Evolutionary conservation across 805 yeast genomes (phyloP), one percentile per base, ranked within the genome.

Genomic region (Barnettozyma botsteinii): DNA sequence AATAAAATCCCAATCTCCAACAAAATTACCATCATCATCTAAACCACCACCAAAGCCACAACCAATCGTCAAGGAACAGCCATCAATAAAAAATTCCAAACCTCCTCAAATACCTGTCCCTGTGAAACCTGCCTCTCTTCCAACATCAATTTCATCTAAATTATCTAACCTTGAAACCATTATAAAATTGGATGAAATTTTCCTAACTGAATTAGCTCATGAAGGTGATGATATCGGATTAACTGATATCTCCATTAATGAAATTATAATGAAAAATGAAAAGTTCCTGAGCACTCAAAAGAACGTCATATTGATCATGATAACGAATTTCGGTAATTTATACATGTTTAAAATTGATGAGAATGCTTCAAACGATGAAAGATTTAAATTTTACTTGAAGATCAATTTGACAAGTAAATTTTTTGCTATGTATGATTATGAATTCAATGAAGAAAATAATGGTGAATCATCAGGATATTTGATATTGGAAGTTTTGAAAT

Each of bases 341-440:
- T 53, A 59, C 28, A 40, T 65, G 13, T 51, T 62, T 36, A 55
- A 46, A 42, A 33, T 40, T 8, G 31, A 22, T 15, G 37, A 45
- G 28, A 18, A 51, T 51, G 18, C 58, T 4, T 18, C 39, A 17
- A 42, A 30, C 15, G 32, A 48, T 17, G 43, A 43, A 7, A 29
- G 34, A 8, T 23, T 19, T n/a, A 19, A 28, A 21, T 48, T 46
- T 23, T 40, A 51, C 17, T 52, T 61, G 26, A 70, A 70, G 21
- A 67, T 74, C 27, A 69, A 63, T 38, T 50, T 71, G 23, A 70
- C 75, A 0, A 76, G 73, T 49, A 61, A 65, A 32, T 66, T 75
- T 48, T 76, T 83, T 40, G 84, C 85, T 53, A 78, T 84, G 80
- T 84, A 83, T 56, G 91, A 83, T 59, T 82, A 80, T 59, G 91